Percentiles rank a stretch among this genome's conserved stretches.
phyloP scores from a whole-genome alignment of 2,329 filamentous ascomycete species.

The Trichoderma sp. region DNA sequence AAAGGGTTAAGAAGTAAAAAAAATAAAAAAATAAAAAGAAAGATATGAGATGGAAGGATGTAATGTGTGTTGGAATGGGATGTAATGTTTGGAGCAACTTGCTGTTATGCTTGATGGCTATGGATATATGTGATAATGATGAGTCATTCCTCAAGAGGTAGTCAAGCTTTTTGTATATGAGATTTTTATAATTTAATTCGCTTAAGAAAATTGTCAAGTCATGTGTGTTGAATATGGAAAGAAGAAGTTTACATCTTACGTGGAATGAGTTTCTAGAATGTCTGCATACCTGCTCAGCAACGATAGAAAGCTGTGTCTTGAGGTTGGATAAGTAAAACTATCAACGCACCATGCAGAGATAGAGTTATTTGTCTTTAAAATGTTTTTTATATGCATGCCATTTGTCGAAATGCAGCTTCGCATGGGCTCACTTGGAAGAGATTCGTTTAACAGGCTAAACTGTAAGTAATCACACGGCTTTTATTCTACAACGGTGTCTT shows the following conservation, averaged over 20 bases:
- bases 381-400: not conserved
- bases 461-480: too few species aligned
- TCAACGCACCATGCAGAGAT: not conserved
- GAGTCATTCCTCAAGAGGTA: not conserved
- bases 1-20: too few species aligned
- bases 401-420: not conserved
- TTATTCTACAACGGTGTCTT: too few species aligned
- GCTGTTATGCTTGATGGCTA: not conserved
- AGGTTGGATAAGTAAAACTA: not conserved
- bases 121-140: not conserved
- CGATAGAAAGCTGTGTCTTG: not conserved
- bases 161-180: not conserved
- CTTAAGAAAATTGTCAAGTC: not conserved
- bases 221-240: not conserved
- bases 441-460: too few species aligned
- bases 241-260: not conserved
- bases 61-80: not conserved
- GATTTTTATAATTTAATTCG: not conserved
- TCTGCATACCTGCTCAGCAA: not conserved
- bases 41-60: not conserved
- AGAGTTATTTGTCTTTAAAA: not conserved
- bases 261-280: not conserved
- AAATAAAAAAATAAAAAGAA: not conserved
- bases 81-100: not conserved
- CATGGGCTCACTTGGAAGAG: not conserved